These are phyloP conservation scores for Macrolepiota fuliginosa DNA, from an alignment of 768 basidiomycete genomes.

Conservation along the genomic window DNA sequence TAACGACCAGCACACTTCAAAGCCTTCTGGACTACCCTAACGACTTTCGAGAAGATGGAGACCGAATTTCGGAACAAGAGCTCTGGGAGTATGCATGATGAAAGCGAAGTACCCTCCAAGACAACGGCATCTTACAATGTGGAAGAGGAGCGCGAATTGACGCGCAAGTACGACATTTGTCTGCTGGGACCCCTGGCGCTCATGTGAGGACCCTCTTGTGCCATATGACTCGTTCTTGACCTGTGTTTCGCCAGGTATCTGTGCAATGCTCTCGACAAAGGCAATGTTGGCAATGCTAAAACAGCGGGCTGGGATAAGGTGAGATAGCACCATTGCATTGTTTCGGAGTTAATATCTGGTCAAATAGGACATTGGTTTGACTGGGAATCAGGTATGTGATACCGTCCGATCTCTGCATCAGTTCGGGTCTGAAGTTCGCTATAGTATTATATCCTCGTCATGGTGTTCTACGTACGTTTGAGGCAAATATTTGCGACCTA, in stretches of 20 bases:
- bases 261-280: conserved; percentile 48
- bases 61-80: neutral
- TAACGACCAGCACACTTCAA: neutral
- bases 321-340: neutral
- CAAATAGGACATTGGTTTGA: conserved; percentile 36
- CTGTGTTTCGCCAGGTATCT: conserved; percentile 34
- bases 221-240: neutral
- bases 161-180: conserved; percentile 39
- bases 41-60: neutral
- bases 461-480: conserved; percentile 41
- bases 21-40: neutral
- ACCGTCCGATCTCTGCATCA: too few species aligned
- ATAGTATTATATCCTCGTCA: conserved; percentile 47
- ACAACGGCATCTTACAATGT: conserved; percentile 1
- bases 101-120: neutral
- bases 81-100: neutral
- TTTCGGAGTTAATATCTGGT: neutral
- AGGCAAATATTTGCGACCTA: neutral
- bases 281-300: conserved; percentile 51
- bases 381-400: conserved; percentile 39
- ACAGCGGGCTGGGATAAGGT: conserved; percentile 51
- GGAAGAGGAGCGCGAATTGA: conserved; percentile 29
- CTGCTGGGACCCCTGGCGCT: conserved; percentile 41
- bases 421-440: neutral
- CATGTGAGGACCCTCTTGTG: conserved; percentile 28